These are phyloP conservation scores for Zygoascus tannicola DNA, from an alignment of 805 yeast species.

Conservation along the genomic window DNA sequence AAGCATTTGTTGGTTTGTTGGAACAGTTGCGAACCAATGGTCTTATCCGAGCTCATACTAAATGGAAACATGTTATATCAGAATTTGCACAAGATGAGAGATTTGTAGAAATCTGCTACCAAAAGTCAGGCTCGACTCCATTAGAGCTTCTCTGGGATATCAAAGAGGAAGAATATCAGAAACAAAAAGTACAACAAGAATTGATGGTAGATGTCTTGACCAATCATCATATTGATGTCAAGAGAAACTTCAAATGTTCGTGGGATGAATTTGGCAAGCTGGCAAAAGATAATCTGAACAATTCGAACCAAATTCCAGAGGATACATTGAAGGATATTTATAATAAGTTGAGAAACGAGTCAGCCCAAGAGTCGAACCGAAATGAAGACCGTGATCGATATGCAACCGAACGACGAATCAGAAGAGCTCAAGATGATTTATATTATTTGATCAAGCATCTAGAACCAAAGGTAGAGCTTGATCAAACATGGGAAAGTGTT, in stretches of 20 bases:
- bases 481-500: conserved; percentile 32
- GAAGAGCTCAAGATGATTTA: conserved; percentile 26
- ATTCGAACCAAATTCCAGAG: conserved; percentile 11
- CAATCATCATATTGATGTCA: conserved; percentile 23
- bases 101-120: conserved; percentile 57
- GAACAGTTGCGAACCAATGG: conserved; percentile 27
- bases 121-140: conserved; percentile 65
- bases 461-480: conserved; percentile 25
- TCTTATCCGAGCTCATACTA: conserved; percentile 40
- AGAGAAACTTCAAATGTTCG: not conserved
- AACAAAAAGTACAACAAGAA: conserved; percentile 50
- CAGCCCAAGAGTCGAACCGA: conserved; percentile 8
- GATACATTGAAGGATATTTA: conserved; percentile 12
- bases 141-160: conserved; percentile 68
- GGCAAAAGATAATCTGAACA: conserved; percentile 18
- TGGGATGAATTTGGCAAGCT: conserved; percentile 13
- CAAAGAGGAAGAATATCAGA: conserved; percentile 51
- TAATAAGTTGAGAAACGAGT: not conserved
- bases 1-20: conserved; percentile 43
- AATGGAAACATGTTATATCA: conserved; percentile 50
- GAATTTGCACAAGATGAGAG: conserved; percentile 44
- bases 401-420: conserved; percentile 21
- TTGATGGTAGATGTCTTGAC: conserved; percentile 44
- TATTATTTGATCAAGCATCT: conserved; percentile 23
- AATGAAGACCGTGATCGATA: conserved; percentile 22